phyloP scores from a whole-genome alignment of 306 rosid genomes.

The Glycine latifolia region DNA sequence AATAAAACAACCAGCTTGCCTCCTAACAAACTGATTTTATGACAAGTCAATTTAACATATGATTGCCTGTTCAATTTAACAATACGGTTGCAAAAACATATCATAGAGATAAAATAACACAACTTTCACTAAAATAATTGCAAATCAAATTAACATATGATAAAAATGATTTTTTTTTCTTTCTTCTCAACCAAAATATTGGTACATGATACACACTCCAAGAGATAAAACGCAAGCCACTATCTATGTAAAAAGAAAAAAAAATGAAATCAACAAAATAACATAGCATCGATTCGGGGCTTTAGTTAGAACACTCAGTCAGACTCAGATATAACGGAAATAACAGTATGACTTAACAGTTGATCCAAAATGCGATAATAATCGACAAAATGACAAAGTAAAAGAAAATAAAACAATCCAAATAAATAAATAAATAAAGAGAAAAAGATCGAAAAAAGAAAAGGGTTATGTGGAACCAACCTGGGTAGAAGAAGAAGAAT shows the following conservation, averaged over 20 bases:
- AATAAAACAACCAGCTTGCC: background rate
- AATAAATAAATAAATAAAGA: background rate
- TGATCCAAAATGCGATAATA: background rate
- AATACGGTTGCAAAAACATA: background rate
- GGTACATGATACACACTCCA: background rate
- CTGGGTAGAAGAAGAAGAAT: slow-evolving; percentile 3
- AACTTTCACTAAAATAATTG: background rate
- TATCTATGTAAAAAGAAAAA: background rate
- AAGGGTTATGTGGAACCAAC: background rate
- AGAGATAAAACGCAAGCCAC: slow-evolving; percentile 25
- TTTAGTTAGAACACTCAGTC: background rate
- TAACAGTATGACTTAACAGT: slow-evolving; percentile 22
- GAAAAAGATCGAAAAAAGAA: background rate
- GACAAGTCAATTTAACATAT: background rate
- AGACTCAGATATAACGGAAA: background rate
- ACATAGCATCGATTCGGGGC: background rate
- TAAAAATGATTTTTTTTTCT: background rate
- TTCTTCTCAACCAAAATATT: background rate
- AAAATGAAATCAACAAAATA: background rate
- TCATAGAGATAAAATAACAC: slow-evolving; percentile 15
- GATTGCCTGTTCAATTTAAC: background rate
- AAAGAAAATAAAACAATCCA: background rate
- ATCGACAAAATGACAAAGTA: background rate
- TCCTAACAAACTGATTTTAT: slow-evolving; percentile 9
- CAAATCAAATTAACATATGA: background rate